A percentile compares a stretch with the other conserved stretches of the same genome.
These are phyloP conservation scores for Malus hybrid DNA, from an alignment of 331 rosid species.

Conservation along the genomic window DNA sequence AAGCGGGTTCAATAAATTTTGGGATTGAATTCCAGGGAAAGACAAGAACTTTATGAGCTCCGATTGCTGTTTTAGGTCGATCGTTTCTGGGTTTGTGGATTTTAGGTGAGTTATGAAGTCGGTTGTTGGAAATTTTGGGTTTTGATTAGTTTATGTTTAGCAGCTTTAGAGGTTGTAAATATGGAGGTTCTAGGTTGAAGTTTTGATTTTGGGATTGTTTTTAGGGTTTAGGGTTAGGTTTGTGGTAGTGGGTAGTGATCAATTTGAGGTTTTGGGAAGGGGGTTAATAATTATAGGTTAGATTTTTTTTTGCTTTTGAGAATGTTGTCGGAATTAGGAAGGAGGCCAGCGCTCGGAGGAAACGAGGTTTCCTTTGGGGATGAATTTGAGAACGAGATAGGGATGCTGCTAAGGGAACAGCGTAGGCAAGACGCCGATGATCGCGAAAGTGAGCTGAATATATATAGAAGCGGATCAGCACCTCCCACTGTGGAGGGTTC, in stretches of 20 bases:
- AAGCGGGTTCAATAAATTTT: constrained; percentile 10
- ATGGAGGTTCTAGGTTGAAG: constrained; percentile 27
- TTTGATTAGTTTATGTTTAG: constrained; percentile 18
- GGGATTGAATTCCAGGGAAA: constrained; percentile 1
- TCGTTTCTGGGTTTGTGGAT: neutral
- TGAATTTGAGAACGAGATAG: constrained; percentile 82
- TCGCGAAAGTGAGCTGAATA: constrained; percentile 68
- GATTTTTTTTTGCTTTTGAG: constrained; percentile 11
- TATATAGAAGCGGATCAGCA: constrained; percentile 95
- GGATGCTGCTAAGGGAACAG: constrained; percentile 76
- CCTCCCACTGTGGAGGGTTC: constrained; percentile 99
- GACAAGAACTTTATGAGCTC: constrained; percentile 1
- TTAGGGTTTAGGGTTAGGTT: constrained; percentile 32
- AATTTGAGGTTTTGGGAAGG: constrained; percentile 5
- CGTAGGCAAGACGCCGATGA: constrained; percentile 74
- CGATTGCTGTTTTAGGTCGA: neutral
- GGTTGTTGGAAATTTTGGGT: constrained; percentile 8
- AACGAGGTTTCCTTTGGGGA: constrained; percentile 89
- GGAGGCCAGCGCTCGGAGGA: constrained; percentile 69
- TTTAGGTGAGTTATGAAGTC: constrained; percentile 4
- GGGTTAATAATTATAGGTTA: constrained; percentile 8
- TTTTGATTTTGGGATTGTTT: constrained; percentile 16
- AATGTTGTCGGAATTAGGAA: constrained; percentile 76
- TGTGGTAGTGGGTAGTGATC: constrained; percentile 26
- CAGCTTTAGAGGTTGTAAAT: constrained; percentile 26